Base-by-base conservation (phyloP, 768 basidiomycete genomes). In the Trametes coccinea region DNA sequence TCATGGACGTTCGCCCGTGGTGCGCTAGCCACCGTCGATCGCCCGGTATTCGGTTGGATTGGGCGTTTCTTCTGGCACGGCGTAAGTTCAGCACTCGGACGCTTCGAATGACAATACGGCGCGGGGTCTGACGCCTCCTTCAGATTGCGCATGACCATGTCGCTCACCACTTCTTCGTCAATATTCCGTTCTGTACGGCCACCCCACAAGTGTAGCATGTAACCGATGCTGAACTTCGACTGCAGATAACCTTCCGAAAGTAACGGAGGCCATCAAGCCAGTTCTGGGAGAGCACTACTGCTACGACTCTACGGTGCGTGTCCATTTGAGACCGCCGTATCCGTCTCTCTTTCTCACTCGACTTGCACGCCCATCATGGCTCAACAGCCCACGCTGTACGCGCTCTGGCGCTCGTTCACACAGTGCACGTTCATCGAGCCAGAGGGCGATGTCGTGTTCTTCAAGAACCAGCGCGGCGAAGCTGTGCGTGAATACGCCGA, bases 21-120 rank as follows among this genome's bases (percentile, higher is more conserved):
- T 9, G 72, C 73, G 17, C 66, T 71, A 11, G 71, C 70, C 10
- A 74, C 73, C 13, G 68, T 74, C 3, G 73, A 74, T 51, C 58
- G 73, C n/a, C 69, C 70, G 13, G 70, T 74, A 27, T 66, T 74
- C 31, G 73, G 73, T 4, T 74, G 73, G 72, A 61, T 71, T 14
- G 73, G 73, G 1, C 53, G 68, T 10, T 69, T 72, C 59, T 74
- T 74, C 65, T 67, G 73, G 58, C 71, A 72, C 39, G 67, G 71
- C 16, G 72, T 68, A 54, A 13, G 69, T 53, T 22, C 22, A 22
- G 22, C 22, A 22, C 22, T 22, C 22, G 22, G 22, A 22, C 22
- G 22, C 22, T 22, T 22, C 22, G 22, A 22, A 22, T 22, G 22
- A 22, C 22, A 22, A 22, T 22, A 22, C 22, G 22, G 22, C 22